phyloP scores from a whole-genome alignment of 1,139 yeast species.

The Pichia kudriavzevii region DNA sequence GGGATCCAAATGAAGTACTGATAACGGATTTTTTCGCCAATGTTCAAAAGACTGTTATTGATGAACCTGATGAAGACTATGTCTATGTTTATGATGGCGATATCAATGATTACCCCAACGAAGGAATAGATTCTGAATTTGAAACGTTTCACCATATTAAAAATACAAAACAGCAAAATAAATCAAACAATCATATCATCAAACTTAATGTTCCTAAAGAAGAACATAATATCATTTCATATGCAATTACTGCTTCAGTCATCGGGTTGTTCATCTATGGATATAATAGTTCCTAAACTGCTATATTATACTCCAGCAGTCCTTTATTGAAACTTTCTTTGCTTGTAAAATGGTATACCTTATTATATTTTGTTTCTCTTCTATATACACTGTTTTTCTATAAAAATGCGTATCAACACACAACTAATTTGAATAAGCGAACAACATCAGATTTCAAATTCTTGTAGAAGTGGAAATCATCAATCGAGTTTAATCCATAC shows the following conservation, averaged over 20 bases:
- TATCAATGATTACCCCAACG: slow-evolving; percentile 7
- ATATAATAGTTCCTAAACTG: slow-evolving; percentile 1
- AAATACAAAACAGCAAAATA: background rate
- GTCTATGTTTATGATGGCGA: slow-evolving; percentile 12
- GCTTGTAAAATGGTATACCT: no score
- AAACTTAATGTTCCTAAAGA: slow-evolving; percentile 1
- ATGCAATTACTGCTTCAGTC: background rate
- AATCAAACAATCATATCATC: slow-evolving; percentile 5
- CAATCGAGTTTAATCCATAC: slow-evolving; percentile 14
- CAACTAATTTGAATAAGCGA: slow-evolving; percentile 14
- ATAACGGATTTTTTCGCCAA: slow-evolving; percentile 95
- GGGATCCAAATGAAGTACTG: slow-evolving; percentile 62
- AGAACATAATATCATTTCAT: slow-evolving; percentile 2
- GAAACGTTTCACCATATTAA: background rate
- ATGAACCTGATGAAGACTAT: slow-evolving; percentile 22
- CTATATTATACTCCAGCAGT: no score
- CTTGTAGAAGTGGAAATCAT: slow-evolving; percentile 23
- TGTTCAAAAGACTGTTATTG: slow-evolving; percentile 75
- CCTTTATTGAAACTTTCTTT: no score
- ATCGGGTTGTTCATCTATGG: slow-evolving; percentile 1
- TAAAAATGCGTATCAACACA: no score
- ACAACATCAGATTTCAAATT: slow-evolving; percentile 21
- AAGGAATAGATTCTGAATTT: background rate
- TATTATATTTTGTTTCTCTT: no score
- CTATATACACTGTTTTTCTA: no score